These are phyloP conservation scores for Colletotrichum caudatum DNA, from an alignment of 2,329 filamentous ascomycete genomes.

Conservation along the genomic window DNA sequence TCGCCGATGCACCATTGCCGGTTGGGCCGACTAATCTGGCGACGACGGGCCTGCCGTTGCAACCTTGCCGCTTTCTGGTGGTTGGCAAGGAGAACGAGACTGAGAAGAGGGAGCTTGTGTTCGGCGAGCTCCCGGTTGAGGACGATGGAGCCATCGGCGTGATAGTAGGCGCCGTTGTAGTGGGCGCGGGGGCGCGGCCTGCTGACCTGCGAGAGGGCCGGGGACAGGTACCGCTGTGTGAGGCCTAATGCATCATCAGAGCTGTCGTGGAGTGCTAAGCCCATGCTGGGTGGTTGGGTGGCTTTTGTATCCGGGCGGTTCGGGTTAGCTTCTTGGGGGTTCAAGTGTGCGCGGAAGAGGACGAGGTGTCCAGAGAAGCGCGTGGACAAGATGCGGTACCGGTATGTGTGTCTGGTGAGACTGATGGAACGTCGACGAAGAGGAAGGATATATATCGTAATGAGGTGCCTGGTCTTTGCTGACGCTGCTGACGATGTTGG, in stretches of 20 bases:
- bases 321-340: neutral
- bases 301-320: neutral
- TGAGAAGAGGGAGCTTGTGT: constrained; percentile 27
- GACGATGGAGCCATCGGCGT: constrained; percentile 19
- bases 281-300: constrained; percentile 19
- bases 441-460: constrained; percentile 21
- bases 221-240: constrained; percentile 24
- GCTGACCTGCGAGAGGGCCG: constrained; percentile 26
- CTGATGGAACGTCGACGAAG: constrained; percentile 20
- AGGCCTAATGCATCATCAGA: constrained; percentile 31
- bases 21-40: neutral
- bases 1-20: constrained; percentile 27
- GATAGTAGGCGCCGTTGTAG: constrained; percentile 27
- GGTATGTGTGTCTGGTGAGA: neutral
- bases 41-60: constrained; percentile 9
- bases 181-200: constrained; percentile 9
- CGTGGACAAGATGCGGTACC: neutral
- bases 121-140: constrained; percentile 19
- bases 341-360: neutral
- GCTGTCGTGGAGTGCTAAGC: constrained; percentile 26
- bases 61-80: neutral
- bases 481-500: constrained; percentile 26
- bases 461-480: constrained; percentile 3
- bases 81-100: constrained; percentile 33
- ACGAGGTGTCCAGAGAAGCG: constrained; percentile 11